A percentile compares a stretch with the other conserved stretches of the same genome.
phyloP scores from a whole-genome alignment of 2,329 filamentous ascomycete species.

The Septoria linicola region DNA sequence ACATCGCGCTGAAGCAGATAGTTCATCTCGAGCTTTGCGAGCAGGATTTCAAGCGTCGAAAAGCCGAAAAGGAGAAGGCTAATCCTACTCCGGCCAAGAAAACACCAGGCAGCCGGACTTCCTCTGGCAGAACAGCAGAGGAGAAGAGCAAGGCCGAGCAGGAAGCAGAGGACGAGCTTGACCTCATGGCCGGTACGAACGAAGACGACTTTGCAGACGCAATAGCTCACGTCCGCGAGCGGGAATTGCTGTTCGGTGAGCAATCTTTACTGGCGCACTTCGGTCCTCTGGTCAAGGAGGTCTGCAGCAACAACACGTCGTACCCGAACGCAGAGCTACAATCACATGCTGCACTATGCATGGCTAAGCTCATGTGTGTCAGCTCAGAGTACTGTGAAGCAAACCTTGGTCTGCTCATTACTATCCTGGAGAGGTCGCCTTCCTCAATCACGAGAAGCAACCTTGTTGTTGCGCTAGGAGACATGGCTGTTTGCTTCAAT shows the following conservation, averaged over 20 bases:
- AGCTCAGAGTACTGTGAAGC: slow-evolving; percentile 49
- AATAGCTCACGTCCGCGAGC: slow-evolving; percentile 79
- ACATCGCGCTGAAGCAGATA: slow-evolving; percentile 98
- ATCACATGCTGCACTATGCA: slow-evolving; percentile 86
- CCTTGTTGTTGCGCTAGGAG: slow-evolving; percentile 91
- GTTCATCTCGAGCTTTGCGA: slow-evolving; percentile 98
- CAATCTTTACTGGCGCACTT: slow-evolving; percentile 85
- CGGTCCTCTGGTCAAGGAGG: slow-evolving; percentile 85
- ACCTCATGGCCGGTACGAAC: slow-evolving; percentile 93
- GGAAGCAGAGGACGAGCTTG: slow-evolving; percentile 81
- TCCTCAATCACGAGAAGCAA: slow-evolving; percentile 93
- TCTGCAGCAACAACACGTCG: slow-evolving; percentile 90
- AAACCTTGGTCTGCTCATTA: slow-evolving; percentile 90
- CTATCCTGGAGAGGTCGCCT: slow-evolving; percentile 91
- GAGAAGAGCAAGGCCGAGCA: slow-evolving; percentile 48
- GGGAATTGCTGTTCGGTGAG: slow-evolving; percentile 78
- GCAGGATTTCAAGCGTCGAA: slow-evolving; percentile 93
- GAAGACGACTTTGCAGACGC: slow-evolving; percentile 91
- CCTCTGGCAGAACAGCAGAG: slow-evolving; percentile 46
- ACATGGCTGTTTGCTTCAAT: slow-evolving; percentile 99
- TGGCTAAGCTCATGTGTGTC: slow-evolving; percentile 98
- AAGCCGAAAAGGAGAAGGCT: slow-evolving; percentile 81
- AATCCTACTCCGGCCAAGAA: slow-evolving; percentile 31
- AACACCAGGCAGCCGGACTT: slow-evolving; percentile 34
- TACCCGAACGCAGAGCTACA: slow-evolving; percentile 90